Base-by-base conservation (phyloP, 2,329 filamentous ascomycete genomes). In the Metarhizium robertsii region DNA sequence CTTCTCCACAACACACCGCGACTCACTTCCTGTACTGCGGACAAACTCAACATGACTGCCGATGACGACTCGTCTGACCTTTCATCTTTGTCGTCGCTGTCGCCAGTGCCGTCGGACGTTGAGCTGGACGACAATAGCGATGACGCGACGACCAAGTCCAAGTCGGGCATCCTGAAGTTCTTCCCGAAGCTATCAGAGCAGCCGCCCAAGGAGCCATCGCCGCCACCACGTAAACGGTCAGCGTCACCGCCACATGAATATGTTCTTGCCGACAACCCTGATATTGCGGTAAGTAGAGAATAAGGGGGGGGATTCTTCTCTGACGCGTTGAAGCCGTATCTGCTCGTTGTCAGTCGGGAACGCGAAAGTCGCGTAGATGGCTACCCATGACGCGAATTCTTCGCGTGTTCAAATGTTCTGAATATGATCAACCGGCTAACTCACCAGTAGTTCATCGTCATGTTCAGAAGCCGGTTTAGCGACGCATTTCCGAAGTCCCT, bases 401-500 rank as follows among this genome's bases (percentile, higher is more conserved):
- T 78, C 77, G 78, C 79, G 79, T 78, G 61, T 60, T 62, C 61
- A 68, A n/a, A 6, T 38, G 45, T 29, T 34, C 43, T 14, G 25
- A 20, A 29, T 25, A 25, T 32, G 16, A 53, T 50, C 18, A 50
- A 55, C 14, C 20, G 29, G 50, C 57, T 58, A n/a, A 56, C 49
- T 32, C 13, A n/a, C 16, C 10, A 30, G 62, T 65, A 96, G 90
- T 96, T 99, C 74, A 89, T 99, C 71, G 90, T 97, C 62, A 96
- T 96, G 90, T 99, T 97, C 74, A 85, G 92, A 70, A 88, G 88
- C 71, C 90, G 94, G 67, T 97, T 99, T 72, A 85, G 81, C 73
- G 91, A 96, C 58, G 87, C 84, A 58, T 94, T 99, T 62, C 87
- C 92, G 50, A 87, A 91, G 71, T 94, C 90, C 36, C 79, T 95